Conservation (phyloP, 768 basidiomycete genomes). For the Scleroderma citrinum region DNA sequence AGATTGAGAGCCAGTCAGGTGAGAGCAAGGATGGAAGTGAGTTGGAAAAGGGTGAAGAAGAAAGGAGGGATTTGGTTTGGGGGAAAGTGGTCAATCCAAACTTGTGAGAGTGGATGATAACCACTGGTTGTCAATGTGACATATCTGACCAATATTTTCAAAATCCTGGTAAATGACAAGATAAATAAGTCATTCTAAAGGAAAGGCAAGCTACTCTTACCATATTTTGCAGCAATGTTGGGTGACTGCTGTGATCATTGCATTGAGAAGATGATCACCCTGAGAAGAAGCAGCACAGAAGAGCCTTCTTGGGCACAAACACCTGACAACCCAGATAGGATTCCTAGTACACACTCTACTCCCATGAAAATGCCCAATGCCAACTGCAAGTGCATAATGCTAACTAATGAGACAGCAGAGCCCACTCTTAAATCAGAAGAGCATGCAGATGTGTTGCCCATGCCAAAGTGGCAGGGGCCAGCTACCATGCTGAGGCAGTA, state of each 20-base stretch:
- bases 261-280: background rate
- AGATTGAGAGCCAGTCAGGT: too few relatives aligned
- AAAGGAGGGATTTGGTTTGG: constrained; percentile 9
- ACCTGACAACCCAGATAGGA: background rate
- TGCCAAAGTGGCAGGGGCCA: background rate
- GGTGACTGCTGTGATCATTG: background rate
- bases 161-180: constrained; percentile 16
- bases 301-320: too few relatives aligned
- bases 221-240: background rate
- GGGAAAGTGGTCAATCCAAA: constrained; percentile 27
- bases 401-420: constrained; percentile 3
- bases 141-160: constrained; percentile 27
- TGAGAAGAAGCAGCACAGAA: too few relatives aligned
- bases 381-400: constrained; percentile 20
- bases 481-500: constrained; percentile 6
- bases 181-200: too few relatives aligned
- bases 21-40: too few relatives aligned
- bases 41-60: too few relatives aligned
- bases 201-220: constrained; percentile 11
- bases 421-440: background rate
- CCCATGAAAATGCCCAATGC: constrained; percentile 12
- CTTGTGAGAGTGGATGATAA: constrained; percentile 26
- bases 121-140: constrained; percentile 21
- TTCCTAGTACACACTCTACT: background rate
- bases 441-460: too few relatives aligned